These are phyloP conservation scores for Xylaria sp. DNA, from an alignment of 2,329 filamentous ascomycete genomes.

Conservation along the genomic window DNA sequence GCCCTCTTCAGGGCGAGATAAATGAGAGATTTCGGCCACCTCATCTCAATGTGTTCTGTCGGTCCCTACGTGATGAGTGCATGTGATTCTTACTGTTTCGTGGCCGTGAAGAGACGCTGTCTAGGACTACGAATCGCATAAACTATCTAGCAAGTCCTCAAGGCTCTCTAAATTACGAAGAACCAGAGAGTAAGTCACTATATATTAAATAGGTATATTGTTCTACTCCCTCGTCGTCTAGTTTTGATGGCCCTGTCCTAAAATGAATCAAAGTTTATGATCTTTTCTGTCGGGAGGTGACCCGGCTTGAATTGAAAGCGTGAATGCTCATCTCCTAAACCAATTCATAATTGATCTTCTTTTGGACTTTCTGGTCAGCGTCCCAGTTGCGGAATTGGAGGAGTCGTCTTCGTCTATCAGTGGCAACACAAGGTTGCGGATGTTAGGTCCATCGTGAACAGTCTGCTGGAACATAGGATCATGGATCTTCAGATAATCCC, in stretches of 20 bases:
- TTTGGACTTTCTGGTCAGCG: not conserved
- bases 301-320: not conserved
- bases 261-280: not conserved
- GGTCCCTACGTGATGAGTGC: slow-evolving; percentile 3
- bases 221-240: not conserved
- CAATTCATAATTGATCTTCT: not conserved
- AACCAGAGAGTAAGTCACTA: not conserved
- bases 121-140: too few species aligned
- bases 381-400: not conserved
- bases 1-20: slow-evolving; percentile 42
- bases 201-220: not conserved
- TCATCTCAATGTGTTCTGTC: slow-evolving; percentile 29
- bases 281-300: not conserved
- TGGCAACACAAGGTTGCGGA: too few species aligned
- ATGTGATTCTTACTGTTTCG: slow-evolving; percentile 16
- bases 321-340: not conserved
- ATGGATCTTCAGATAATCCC: too few species aligned
- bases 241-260: not conserved
- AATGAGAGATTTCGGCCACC: slow-evolving; percentile 45
- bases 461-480: too few species aligned
- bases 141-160: not conserved
- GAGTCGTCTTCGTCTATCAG: too few species aligned
- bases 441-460: too few species aligned
- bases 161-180: not conserved
- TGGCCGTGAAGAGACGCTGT: not conserved